Conservation (phyloP, 2,329 filamentous ascomycete genomes). For the Leptographium lundbergii region DNA sequence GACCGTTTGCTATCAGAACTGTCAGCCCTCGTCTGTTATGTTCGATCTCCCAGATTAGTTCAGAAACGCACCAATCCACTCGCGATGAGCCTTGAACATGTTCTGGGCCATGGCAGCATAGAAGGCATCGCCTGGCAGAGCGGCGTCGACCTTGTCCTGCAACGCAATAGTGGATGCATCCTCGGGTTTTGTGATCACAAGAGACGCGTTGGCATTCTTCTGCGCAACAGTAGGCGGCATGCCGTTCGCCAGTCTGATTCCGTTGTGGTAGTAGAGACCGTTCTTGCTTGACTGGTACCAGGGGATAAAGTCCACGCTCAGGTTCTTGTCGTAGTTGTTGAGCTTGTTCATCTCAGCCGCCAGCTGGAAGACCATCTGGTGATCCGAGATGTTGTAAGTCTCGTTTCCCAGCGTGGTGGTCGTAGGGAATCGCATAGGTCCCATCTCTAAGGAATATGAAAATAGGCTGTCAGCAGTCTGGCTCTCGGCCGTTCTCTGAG, state of each 20-base stretch:
- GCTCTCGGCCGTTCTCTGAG: not conserved
- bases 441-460: slow-evolving; percentile 27
- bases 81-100: slow-evolving; percentile 31
- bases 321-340: slow-evolving; percentile 36
- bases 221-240: slow-evolving; percentile 39
- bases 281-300: slow-evolving; percentile 48
- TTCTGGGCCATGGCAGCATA: slow-evolving; percentile 25
- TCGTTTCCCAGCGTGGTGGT: slow-evolving; percentile 30
- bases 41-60: not conserved
- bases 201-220: slow-evolving; percentile 29
- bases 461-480: not conserved
- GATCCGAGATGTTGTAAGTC: slow-evolving; percentile 47
- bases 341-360: slow-evolving; percentile 45
- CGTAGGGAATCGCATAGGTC: slow-evolving; percentile 50
- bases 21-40: not conserved
- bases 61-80: slow-evolving; percentile 15
- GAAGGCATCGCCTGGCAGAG: slow-evolving; percentile 23
- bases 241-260: slow-evolving; percentile 35
- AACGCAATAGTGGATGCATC: slow-evolving; percentile 22
- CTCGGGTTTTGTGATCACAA: slow-evolving; percentile 21
- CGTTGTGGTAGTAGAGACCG: slow-evolving; percentile 34
- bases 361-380: slow-evolving; percentile 52
- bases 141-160: slow-evolving; percentile 21
- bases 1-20: slow-evolving; percentile 16
- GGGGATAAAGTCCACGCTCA: slow-evolving; percentile 46